Conservation (phyloP, 305 asterid species). For the Withania somnifera region DNA sequence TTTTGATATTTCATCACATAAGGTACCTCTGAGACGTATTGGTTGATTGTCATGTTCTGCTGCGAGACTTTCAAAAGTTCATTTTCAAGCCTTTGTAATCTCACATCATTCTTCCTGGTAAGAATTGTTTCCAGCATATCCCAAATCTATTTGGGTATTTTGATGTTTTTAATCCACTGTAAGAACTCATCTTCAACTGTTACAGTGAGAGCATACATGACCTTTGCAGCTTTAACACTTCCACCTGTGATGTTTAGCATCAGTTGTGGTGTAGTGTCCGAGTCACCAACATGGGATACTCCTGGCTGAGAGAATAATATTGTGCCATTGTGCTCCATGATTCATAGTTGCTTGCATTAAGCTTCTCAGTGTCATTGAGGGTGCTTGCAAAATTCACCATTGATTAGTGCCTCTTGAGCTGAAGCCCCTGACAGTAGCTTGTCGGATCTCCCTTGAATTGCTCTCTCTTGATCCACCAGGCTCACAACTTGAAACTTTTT, state of each 20-base stretch:
- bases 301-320: not conserved
- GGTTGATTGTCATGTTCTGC: not conserved
- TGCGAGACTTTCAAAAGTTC: not conserved
- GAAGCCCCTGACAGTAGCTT: no score
- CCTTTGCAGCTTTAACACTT: not conserved
- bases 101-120: not conserved
- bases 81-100: not conserved
- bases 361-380: no score
- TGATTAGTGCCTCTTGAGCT: no score
- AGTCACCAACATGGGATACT: not conserved
- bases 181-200: not conserved
- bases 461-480: no score
- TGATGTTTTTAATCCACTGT: not conserved
- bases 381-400: no score
- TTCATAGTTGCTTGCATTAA: no score
- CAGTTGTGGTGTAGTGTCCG: not conserved
- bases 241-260: not conserved
- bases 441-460: no score
- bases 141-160: not conserved
- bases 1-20: no score
- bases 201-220: not conserved
- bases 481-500: no score
- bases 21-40: not conserved
- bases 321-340: not conserved
- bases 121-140: no score